These are phyloP conservation scores for Aurantiochytrium sp. DNA, from an alignment of 108 stramenopile genomes.

Conservation along the genomic window DNA sequence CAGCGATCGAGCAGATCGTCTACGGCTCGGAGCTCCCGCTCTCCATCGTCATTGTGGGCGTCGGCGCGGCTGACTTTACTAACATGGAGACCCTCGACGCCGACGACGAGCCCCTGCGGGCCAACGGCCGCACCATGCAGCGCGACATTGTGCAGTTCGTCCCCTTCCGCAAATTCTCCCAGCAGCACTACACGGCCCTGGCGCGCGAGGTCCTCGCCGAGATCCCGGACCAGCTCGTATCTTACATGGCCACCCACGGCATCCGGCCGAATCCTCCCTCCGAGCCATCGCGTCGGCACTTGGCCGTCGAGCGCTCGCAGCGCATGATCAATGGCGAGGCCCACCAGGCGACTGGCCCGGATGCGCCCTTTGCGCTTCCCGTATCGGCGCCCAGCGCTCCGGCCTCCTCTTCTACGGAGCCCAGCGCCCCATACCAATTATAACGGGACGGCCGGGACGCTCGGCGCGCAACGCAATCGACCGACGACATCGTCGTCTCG, in stretches of 20 bases:
- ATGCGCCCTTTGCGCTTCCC: neutral
- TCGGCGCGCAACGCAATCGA: no score
- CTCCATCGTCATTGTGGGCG: slow-evolving; percentile 56
- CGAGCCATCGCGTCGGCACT: neutral
- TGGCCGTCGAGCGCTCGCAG: neutral
- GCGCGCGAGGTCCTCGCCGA: slow-evolving; percentile 10
- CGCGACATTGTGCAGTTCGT: slow-evolving; percentile 64
- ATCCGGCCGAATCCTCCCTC: neutral
- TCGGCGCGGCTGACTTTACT: slow-evolving; percentile 51
- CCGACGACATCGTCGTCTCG: no score
- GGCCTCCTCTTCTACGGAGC: neutral
- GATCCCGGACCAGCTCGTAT: slow-evolving; percentile 18
- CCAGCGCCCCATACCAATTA: no score
- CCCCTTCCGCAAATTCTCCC: slow-evolving; percentile 41
- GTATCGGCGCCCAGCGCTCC: neutral
- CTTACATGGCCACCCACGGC: neutral
- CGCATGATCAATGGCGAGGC: neutral
- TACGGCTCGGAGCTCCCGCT: slow-evolving; percentile 49
- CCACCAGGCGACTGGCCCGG: neutral
- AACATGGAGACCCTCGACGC: slow-evolving; percentile 42
- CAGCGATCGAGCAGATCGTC: slow-evolving; percentile 38
- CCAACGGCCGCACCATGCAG: neutral
- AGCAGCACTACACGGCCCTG: slow-evolving; percentile 3
- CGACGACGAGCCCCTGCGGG: neutral
- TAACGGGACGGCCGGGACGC: no score